Percentiles rank a stretch among this genome's conserved stretches.
phyloP scores from a whole-genome alignment of 2,329 filamentous ascomycete genomes.

The Ciborinia camelliae region DNA sequence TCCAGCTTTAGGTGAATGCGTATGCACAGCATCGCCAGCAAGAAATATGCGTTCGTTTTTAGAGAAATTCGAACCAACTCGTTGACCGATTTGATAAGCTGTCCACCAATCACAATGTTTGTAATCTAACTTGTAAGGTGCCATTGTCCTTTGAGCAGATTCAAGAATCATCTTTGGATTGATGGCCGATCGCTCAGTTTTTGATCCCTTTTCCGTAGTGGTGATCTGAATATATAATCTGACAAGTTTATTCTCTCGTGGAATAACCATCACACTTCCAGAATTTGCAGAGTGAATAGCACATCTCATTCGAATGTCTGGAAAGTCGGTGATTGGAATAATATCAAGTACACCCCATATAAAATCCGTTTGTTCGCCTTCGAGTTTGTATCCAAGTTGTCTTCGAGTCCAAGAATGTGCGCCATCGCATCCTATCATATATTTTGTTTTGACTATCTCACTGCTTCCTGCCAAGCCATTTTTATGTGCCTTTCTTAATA shows the following conservation, averaged over 20 bases:
- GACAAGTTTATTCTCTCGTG: slow-evolving; percentile 53
- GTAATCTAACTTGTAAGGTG: slow-evolving; percentile 64
- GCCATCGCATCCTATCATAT: slow-evolving; percentile 60
- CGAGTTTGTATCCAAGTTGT: slow-evolving; percentile 52
- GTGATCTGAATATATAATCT: slow-evolving; percentile 49
- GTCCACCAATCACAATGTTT: slow-evolving; percentile 62
- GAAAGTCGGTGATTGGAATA: slow-evolving; percentile 44
- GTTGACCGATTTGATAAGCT: slow-evolving; percentile 56
- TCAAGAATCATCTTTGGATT: slow-evolving; percentile 60
- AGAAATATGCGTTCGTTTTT: slow-evolving; percentile 49
- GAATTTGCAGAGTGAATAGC: slow-evolving; percentile 50
- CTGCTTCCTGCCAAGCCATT: slow-evolving; percentile 47
- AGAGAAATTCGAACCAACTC: slow-evolving; percentile 51
- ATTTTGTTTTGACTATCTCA: slow-evolving; percentile 56
- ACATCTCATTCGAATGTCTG: slow-evolving; percentile 58
- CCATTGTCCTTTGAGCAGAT: slow-evolving; percentile 60
- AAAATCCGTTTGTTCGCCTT: slow-evolving; percentile 56
- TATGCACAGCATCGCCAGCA: slow-evolving; percentile 47
- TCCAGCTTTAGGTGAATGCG: slow-evolving; percentile 61
- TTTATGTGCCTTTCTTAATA: slow-evolving; percentile 37
- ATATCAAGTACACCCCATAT: slow-evolving; percentile 56
- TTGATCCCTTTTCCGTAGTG: slow-evolving; percentile 22
- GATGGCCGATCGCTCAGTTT: slow-evolving; percentile 57
- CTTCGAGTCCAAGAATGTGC: slow-evolving; percentile 52
- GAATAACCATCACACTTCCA: slow-evolving; percentile 60